These are phyloP conservation scores for Podospora pseudopauciseta DNA, from an alignment of 495 filamentous ascomycete species.

Conservation along the genomic window DNA sequence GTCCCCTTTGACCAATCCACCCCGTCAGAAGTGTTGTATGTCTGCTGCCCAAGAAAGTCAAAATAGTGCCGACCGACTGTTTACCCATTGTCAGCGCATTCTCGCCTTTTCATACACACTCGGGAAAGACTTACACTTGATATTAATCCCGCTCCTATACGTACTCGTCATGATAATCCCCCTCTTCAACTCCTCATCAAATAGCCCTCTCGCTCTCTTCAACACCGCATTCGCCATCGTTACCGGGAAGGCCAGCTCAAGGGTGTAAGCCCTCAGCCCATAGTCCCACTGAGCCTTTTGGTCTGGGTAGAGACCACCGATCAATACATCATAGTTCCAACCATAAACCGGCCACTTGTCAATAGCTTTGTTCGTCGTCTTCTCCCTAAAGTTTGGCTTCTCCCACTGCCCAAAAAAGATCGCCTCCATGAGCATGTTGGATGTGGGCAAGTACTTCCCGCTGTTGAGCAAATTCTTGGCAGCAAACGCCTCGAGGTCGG, in stretches of 20 bases:
- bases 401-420: slow-evolving; percentile 46
- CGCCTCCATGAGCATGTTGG: slow-evolving; percentile 48
- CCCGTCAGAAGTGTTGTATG: slow-evolving; percentile 42
- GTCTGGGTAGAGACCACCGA: slow-evolving; percentile 47
- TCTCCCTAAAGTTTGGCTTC: slow-evolving; percentile 49
- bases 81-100: not conserved
- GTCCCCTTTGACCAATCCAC: slow-evolving; percentile 48
- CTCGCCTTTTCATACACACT: not conserved
- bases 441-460: slow-evolving; percentile 46
- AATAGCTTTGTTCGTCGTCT: slow-evolving; percentile 41
- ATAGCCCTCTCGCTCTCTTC: slow-evolving; percentile 43
- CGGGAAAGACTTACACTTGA: slow-evolving; percentile 36
- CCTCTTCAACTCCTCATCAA: slow-evolving; percentile 42
- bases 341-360: slow-evolving; percentile 47
- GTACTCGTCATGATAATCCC: slow-evolving; percentile 46
- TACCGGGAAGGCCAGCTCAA: slow-evolving; percentile 50
- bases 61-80: slow-evolving; percentile 43
- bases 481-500: slow-evolving; percentile 39
- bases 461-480: slow-evolving; percentile 43
- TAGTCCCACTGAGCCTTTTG: slow-evolving; percentile 50
- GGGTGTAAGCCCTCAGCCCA: slow-evolving; percentile 42
- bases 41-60: slow-evolving; percentile 49
- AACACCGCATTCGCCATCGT: slow-evolving; percentile 46
- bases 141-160: slow-evolving; percentile 51
- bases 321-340: slow-evolving; percentile 25